phyloP scores from a whole-genome alignment of 2,329 filamentous ascomycete genomes.

The Emergomyces pasteurianus region DNA sequence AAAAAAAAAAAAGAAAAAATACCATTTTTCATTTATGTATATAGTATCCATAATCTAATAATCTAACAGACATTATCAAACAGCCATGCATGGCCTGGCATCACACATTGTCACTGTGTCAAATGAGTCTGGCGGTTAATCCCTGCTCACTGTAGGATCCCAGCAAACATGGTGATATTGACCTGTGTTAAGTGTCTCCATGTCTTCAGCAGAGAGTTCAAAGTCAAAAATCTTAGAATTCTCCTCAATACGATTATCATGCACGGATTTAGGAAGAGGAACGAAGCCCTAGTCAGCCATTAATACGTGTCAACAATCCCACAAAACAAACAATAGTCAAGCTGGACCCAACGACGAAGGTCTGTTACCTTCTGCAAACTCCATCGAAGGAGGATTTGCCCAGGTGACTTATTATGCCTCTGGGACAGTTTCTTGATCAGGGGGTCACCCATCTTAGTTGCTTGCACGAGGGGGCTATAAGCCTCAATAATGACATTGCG shows the following conservation, averaged over 20 bases:
- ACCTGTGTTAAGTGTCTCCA: conserved; percentile 43
- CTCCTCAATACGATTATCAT: conserved; percentile 47
- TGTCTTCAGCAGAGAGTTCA: conserved; percentile 45
- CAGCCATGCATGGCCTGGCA: background rate
- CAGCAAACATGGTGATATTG: conserved; percentile 47
- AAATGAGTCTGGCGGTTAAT: background rate
- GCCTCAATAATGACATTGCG: conserved; percentile 51
- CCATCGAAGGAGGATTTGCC: conserved; percentile 50
- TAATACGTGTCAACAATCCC: background rate
- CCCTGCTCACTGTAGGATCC: conserved; percentile 33
- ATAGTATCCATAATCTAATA: background rate
- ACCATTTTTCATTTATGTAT: background rate
- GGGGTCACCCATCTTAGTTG: conserved; percentile 40
- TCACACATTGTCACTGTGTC: background rate
- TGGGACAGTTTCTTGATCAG: conserved; percentile 38
- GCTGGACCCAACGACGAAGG: too few species aligned
- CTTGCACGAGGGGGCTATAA: conserved; percentile 37
- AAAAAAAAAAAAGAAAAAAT: too few species aligned
- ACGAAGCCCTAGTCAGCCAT: conserved; percentile 40
- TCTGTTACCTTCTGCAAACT: conserved; percentile 43
- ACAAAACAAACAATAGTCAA: background rate
- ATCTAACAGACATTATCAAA: background rate
- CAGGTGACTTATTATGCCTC: conserved; percentile 47
- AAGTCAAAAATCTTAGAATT: conserved; percentile 51
- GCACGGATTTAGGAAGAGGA: conserved; percentile 52